These are phyloP conservation scores for Hawksworthiomyces lignivorus DNA, from an alignment of 2,329 filamentous ascomycete genomes.

Conservation along the genomic window DNA sequence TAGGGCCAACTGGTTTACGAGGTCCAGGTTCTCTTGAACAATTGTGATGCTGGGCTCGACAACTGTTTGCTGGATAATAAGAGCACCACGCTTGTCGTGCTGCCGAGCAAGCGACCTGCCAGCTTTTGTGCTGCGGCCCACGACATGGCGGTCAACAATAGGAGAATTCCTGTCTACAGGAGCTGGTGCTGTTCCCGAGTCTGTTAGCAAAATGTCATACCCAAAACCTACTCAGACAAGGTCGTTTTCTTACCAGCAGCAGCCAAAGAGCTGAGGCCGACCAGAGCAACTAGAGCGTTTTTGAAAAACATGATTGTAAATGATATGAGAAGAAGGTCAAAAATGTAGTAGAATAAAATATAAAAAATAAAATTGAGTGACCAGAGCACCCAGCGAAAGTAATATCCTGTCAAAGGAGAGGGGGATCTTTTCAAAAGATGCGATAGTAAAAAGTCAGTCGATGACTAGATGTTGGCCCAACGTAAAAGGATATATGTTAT, in stretches of 20 bases:
- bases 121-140: constrained; percentile 5
- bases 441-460: constrained; percentile 1
- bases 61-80: constrained; percentile 27
- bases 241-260: constrained; percentile 21
- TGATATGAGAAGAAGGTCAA: neutral
- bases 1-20: constrained; percentile 25
- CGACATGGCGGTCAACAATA: constrained; percentile 12
- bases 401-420: constrained; percentile 14
- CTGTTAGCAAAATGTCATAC: constrained; percentile 11
- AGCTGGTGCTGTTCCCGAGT: constrained; percentile 15
- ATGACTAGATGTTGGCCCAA: too few relatives aligned
- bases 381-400: constrained; percentile 7
- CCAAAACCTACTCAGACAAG: too few relatives aligned
- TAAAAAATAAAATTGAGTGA: neutral
- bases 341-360: neutral
- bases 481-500: too few relatives aligned
- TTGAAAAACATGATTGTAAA: constrained; percentile 2
- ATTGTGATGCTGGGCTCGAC: constrained; percentile 22
- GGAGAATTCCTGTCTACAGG: neutral
- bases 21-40: constrained; percentile 28
- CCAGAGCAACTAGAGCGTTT: constrained; percentile 21
- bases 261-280: constrained; percentile 21
- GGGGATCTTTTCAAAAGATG: too few relatives aligned
- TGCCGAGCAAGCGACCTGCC: constrained; percentile 2
- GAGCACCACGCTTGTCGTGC: constrained; percentile 17